Conservation (phyloP, 2,329 filamentous ascomycete species). For the Aspergillus candidus region DNA sequence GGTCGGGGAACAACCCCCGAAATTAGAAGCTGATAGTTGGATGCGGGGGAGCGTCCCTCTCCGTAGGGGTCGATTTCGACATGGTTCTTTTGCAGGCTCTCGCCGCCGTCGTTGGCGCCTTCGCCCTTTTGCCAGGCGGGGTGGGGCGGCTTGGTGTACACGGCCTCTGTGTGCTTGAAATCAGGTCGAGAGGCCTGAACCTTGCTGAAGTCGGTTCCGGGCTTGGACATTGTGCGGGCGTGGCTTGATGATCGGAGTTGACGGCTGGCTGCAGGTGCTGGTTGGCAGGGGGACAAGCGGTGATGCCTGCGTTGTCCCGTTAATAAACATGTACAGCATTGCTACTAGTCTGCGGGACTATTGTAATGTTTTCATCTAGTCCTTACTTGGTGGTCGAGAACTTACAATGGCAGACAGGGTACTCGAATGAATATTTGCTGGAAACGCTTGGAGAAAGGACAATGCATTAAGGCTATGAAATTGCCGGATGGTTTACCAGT, state of each 20-base stretch:
- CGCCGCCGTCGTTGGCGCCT: constrained; percentile 41
- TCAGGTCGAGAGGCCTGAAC: constrained; percentile 39
- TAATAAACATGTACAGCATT: too few relatives aligned
- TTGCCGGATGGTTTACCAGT: background rate
- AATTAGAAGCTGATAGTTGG: constrained; percentile 92
- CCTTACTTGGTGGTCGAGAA: too few relatives aligned
- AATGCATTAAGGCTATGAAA: too few relatives aligned
- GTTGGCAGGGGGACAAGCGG: background rate
- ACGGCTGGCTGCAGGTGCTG: background rate
- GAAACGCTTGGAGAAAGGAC: too few relatives aligned
- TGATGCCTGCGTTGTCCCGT: too few relatives aligned
- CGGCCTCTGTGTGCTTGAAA: constrained; percentile 32
- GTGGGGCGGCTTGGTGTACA: constrained; percentile 37
- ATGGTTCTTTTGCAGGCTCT: constrained; percentile 53
- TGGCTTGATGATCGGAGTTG: constrained; percentile 14
- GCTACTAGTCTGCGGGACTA: too few relatives aligned
- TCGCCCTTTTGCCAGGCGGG: constrained; percentile 39
- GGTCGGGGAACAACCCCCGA: constrained; percentile 76
- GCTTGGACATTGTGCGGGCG: constrained; percentile 21
- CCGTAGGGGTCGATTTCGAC: constrained; percentile 76
- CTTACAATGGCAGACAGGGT: too few relatives aligned
- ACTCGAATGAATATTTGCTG: too few relatives aligned
- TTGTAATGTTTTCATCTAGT: too few relatives aligned
- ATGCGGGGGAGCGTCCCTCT: constrained; percentile 57
- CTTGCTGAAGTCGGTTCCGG: constrained; percentile 29